Base-by-base conservation (phyloP, 2,329 filamentous ascomycete species). In the Ceratocystis destructans region DNA sequence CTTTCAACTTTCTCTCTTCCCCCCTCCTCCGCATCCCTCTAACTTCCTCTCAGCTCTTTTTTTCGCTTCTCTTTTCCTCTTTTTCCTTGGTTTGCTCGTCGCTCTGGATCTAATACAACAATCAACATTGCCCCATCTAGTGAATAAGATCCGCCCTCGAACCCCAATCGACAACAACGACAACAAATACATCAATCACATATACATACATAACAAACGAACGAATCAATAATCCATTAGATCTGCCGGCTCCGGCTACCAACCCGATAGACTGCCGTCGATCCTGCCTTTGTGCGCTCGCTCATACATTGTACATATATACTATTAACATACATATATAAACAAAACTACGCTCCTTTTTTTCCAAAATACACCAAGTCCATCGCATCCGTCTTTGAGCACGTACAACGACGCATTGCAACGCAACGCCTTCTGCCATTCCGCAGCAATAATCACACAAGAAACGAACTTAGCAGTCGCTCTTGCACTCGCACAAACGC, bases 311-410 rank as follows among this genome's bases (percentile, higher is more conserved):
- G 37, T 41, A 41, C 37, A 41, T 41, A 41, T 12, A 41, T 41
- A 41, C 37, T 41, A 41, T 41, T 41, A 41, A 63, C 61, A 17
- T 63, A 28, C 61, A 33, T 45, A n/a, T 41, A 63, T 50, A 45
- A 15, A 50, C 45, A 41, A 28, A 59, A 59, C 55, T n/a, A 57
- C 53, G 8, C 53, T 28, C 22, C 53, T 6, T n/a, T 25, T 33
- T 37, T 28, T 59, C 55, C 12, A 41, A 41, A 41, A 10, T 41
- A 41, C 37, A 15, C 37, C 37, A 41, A 15, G 37, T 15, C 37
- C 37, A 41, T 41, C 37, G 37, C 12, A 41, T 10, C 37, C 37
- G 37, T 41, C 37, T 15, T 41, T 41, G 10, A 41, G 10, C 37
- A 41, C 37, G 37, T 41, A 41, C 37, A 15, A 41, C 37, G 12